Conservation (phyloP, 352 stramenopile species). For the Elongisporangium prolatum region DNA sequence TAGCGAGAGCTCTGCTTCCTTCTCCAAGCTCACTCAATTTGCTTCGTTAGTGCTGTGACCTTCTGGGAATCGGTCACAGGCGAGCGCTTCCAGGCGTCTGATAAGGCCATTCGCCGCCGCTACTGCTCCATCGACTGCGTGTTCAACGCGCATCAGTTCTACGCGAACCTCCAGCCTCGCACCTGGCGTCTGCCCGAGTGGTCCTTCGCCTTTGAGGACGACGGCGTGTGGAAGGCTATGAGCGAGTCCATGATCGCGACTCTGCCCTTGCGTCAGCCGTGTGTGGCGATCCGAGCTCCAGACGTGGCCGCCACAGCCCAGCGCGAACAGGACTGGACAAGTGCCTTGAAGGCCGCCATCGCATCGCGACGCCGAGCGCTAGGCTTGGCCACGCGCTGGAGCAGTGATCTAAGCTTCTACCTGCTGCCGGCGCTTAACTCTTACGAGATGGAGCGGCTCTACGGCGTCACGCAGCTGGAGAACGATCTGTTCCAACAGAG, state of each 20-base stretch:
- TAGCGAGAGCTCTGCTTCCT: slow-evolving; percentile 5
- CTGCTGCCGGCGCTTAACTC: slow-evolving; percentile 80
- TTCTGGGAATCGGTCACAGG: slow-evolving; percentile 79
- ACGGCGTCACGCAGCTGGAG: slow-evolving; percentile 55
- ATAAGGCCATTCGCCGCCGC: slow-evolving; percentile 19
- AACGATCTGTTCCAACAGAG: slow-evolving; percentile 83
- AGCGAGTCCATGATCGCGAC: slow-evolving; percentile 39
- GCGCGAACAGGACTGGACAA: slow-evolving; percentile 48
- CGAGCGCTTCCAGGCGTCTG: slow-evolving; percentile 31
- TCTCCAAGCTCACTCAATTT: neutral
- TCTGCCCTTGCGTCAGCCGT: slow-evolving; percentile 28
- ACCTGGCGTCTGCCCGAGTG: slow-evolving; percentile 32
- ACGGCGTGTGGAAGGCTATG: slow-evolving; percentile 58
- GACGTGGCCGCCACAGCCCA: slow-evolving; percentile 17
- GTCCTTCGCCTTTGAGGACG: slow-evolving; percentile 59
- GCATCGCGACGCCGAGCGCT: slow-evolving; percentile 30
- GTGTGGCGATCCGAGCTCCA: slow-evolving; percentile 24
- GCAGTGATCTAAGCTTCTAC: slow-evolving; percentile 69
- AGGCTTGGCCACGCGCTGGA: slow-evolving; percentile 68
- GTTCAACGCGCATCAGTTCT: slow-evolving; percentile 74
- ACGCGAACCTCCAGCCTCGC: slow-evolving; percentile 69
- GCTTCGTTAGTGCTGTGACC: slow-evolving; percentile 18
- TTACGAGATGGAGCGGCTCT: slow-evolving; percentile 83
- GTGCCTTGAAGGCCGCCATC: slow-evolving; percentile 32
- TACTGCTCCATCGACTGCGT: slow-evolving; percentile 81